Percentiles rank a stretch among this genome's conserved stretches.
Evolutionary conservation across 306 rosid species (phyloP).

Genomic region (Oemleria cerasiformis): DNA sequence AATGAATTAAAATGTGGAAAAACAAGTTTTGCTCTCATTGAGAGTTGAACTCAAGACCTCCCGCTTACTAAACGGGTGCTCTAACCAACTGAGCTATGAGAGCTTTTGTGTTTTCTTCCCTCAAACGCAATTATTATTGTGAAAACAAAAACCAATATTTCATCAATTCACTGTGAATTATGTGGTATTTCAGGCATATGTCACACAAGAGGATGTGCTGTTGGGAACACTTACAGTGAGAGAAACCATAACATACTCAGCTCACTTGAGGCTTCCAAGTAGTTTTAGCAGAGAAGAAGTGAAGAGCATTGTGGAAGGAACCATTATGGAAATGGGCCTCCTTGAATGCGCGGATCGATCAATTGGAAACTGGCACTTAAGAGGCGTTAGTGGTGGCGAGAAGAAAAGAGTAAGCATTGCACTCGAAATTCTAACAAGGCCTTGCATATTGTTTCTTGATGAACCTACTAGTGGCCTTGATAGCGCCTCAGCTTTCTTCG

Average conservation of each 20-base stretch:
- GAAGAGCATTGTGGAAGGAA: slow-evolving; percentile 50
- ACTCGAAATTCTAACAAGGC: slow-evolving; percentile 78
- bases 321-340: slow-evolving; percentile 86
- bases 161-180: not conserved
- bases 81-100: slow-evolving; percentile 11
- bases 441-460: slow-evolving; percentile 70
- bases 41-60: not conserved
- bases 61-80: slow-evolving; percentile 9
- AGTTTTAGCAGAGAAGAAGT: slow-evolving; percentile 52
- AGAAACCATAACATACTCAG: slow-evolving; percentile 75
- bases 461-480: slow-evolving; percentile 94
- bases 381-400: slow-evolving; percentile 88
- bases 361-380: slow-evolving; percentile 78
- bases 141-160: too few species aligned
- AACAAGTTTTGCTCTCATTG: not conserved
- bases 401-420: slow-evolving; percentile 85
- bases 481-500: slow-evolving; percentile 82
- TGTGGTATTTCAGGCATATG: slow-evolving; percentile 60
- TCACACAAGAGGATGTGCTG: slow-evolving; percentile 83
- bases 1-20: not conserved
- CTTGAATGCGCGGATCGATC: slow-evolving; percentile 70
- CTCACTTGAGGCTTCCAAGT: slow-evolving; percentile 61
- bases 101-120: not conserved
- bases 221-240: slow-evolving; percentile 71
- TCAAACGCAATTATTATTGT: too few species aligned